phyloP scores from a whole-genome alignment of 2,329 filamentous ascomycete genomes.

The Colletotrichum somersetense region DNA sequence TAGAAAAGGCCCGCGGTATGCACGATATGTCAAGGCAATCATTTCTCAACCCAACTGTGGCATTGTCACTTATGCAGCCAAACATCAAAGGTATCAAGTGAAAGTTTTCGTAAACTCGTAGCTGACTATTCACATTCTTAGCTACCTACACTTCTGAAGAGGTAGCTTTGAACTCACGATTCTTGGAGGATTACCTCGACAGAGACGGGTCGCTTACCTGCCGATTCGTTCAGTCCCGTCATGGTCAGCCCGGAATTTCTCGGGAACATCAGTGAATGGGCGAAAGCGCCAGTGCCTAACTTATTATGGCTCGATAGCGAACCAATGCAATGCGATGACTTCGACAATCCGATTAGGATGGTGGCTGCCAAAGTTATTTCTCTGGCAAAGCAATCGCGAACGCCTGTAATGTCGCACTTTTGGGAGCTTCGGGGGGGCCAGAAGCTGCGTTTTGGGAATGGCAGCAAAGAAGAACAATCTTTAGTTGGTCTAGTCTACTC shows the following conservation, averaged over 20 bases:
- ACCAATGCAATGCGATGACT: background rate
- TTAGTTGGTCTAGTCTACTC: constrained; percentile 20
- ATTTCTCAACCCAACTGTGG: no score
- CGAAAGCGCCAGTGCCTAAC: accelerated
- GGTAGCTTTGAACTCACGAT: background rate
- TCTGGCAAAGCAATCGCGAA: constrained; percentile 1
- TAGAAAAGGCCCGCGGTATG: background rate
- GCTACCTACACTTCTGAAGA: constrained; percentile 1
- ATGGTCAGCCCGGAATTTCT: background rate
- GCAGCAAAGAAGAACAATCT: constrained; percentile 16
- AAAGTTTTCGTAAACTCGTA: background rate
- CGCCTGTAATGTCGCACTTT: constrained; percentile 43
- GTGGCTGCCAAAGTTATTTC: constrained; percentile 32
- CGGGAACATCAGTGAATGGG: constrained; percentile 4
- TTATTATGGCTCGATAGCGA: constrained; percentile 41
- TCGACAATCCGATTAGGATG: constrained; percentile 33
- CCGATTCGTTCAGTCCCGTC: background rate
- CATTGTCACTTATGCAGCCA: background rate
- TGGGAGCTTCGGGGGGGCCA: constrained; percentile 34
- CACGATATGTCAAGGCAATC: no score
- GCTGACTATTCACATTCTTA: background rate
- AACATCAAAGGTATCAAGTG: background rate
- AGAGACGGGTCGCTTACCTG: background rate
- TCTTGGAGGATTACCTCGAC: constrained; percentile 5
- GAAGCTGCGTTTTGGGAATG: background rate